Percentiles rank a stretch among this genome's conserved stretches.
Evolutionary conservation across 306 rosid genomes (phyloP).

Genomic region (Begonia masoniana): DNA sequence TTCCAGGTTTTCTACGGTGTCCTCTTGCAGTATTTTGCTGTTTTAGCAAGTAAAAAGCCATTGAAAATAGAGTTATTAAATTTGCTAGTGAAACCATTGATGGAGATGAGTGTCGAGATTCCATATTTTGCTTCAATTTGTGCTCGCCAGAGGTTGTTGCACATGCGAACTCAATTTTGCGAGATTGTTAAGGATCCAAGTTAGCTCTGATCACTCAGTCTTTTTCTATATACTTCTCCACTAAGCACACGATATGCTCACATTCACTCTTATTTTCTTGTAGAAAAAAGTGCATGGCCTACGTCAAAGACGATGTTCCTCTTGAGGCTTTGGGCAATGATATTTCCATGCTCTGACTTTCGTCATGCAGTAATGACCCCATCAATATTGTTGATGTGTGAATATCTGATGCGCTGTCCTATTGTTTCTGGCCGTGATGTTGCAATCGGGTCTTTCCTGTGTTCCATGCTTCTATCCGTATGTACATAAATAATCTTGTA

Average conservation of each 20-base stretch:
- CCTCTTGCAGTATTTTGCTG: slow-evolving; percentile 84
- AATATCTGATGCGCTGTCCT: slow-evolving; percentile 81
- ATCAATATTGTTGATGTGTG: slow-evolving; percentile 61
- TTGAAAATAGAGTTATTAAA: slow-evolving; percentile 54
- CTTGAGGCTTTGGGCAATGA: slow-evolving; percentile 80
- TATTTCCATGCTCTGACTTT: slow-evolving; percentile 85
- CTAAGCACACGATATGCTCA: neutral
- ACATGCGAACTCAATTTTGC: slow-evolving; percentile 50
- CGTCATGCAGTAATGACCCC: slow-evolving; percentile 91
- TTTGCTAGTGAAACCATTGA: slow-evolving; percentile 68
- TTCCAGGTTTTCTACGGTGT: slow-evolving; percentile 83
- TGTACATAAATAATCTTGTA: slow-evolving; percentile 17
- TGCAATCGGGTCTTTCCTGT: slow-evolving; percentile 72
- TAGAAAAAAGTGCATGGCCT: slow-evolving; percentile 88
- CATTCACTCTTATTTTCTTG: slow-evolving; percentile 12
- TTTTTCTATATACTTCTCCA: neutral
- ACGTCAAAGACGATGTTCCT: slow-evolving; percentile 73
- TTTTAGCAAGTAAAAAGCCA: slow-evolving; percentile 52
- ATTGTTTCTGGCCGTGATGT: slow-evolving; percentile 57
- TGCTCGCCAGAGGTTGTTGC: slow-evolving; percentile 79
- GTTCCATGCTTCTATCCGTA: slow-evolving; percentile 82
- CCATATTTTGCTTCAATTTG: slow-evolving; percentile 92
- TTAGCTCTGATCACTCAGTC: slow-evolving; percentile 9
- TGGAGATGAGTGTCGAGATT: slow-evolving; percentile 78
- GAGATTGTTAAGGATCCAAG: slow-evolving; percentile 59